A percentile compares a stretch with the other conserved stretches of the same genome.
phyloP scores from a whole-genome alignment of 2,329 filamentous ascomycete species.

The Arthrobotrys pseudoclavata region DNA sequence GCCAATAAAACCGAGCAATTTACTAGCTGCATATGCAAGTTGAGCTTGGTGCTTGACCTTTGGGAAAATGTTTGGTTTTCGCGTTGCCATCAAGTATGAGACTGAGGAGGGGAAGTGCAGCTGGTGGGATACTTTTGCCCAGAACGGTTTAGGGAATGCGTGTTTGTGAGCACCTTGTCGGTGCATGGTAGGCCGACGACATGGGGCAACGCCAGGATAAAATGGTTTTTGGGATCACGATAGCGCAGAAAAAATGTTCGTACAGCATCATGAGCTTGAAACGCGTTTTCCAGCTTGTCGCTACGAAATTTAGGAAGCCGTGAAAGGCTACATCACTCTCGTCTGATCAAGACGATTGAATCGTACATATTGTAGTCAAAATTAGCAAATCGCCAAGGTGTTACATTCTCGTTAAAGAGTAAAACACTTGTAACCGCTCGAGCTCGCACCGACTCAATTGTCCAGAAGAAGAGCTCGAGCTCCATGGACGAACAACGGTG shows the following conservation, averaged over 20 bases:
- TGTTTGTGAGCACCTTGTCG: constrained; percentile 29
- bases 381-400: not conserved
- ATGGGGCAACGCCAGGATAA: constrained; percentile 19
- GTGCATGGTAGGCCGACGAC: constrained; percentile 41
- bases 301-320: not conserved
- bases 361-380: not conserved
- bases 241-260: constrained; percentile 9
- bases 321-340: not conserved
- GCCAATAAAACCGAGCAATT: constrained; percentile 21
- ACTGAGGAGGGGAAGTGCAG: not conserved
- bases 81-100: not conserved
- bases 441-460: constrained; percentile 8
- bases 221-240: constrained; percentile 24
- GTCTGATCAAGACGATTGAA: not conserved
- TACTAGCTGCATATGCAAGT: constrained; percentile 20
- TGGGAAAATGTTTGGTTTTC: constrained; percentile 10
- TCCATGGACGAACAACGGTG: constrained; percentile 8
- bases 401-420: not conserved
- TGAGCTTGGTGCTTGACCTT: constrained; percentile 16
- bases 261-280: constrained; percentile 21
- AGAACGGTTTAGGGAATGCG: constrained; percentile 11
- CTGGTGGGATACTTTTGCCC: constrained; percentile 38
- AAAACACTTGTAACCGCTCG: constrained; percentile 18
- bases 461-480: constrained; percentile 18
- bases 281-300: constrained; percentile 4